A percentile compares a stretch with the other conserved stretches of the same genome.
phyloP scores from a whole-genome alignment of 345 rosid species.

The Bretschneidera sinensis region DNA sequence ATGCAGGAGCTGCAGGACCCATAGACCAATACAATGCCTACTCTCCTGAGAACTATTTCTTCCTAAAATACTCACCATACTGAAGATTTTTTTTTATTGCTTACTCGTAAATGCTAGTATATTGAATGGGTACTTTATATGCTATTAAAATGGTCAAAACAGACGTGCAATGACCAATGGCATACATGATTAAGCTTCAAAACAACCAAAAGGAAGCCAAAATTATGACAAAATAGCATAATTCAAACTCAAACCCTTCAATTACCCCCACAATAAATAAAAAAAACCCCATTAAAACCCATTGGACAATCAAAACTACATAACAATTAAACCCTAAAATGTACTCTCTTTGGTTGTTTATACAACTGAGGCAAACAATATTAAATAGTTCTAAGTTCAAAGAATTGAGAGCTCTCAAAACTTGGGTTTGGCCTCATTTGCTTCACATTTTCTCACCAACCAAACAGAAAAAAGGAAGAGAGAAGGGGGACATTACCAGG shows the following conservation, averaged over 20 bases:
- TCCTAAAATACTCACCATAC: no score
- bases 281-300: not conserved
- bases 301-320: not conserved
- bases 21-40: no score
- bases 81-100: no score
- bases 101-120: no score
- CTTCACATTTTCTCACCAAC: not conserved
- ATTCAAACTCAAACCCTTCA: not conserved
- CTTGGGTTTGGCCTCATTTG: not conserved
- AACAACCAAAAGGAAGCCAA: not conserved
- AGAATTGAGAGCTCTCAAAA: not conserved
- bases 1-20: no score
- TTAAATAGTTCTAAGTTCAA: not conserved
- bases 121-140: no score
- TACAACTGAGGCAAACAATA: not conserved
- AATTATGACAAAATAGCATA: not conserved
- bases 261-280: not conserved
- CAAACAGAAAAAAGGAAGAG: not conserved
- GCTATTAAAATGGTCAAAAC: not conserved
- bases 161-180: not conserved
- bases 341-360: not conserved
- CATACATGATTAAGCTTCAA: not conserved
- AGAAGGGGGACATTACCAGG: conserved; percentile 27
- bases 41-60: no score
- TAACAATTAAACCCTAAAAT: not conserved